These are phyloP conservation scores for Stephania japonica DNA, from an alignment of 164 flowering plant genomes.

Conservation along the genomic window DNA sequence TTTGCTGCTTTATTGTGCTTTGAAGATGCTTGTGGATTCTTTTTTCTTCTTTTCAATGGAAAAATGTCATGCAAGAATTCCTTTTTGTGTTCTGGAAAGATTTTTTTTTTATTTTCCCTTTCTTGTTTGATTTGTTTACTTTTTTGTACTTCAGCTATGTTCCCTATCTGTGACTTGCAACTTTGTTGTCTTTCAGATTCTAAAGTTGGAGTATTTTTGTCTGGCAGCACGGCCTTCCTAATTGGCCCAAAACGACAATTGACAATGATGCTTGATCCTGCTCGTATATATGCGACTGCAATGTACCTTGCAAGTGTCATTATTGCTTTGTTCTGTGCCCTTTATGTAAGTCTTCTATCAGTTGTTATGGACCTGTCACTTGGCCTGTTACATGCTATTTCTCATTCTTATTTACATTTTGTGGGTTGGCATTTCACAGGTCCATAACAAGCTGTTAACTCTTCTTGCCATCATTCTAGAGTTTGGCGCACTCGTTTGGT, in stretches of 20 bases:
- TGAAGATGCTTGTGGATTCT: not conserved
- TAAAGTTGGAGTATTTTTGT: conserved; percentile 43
- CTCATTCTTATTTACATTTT: conserved; percentile 3
- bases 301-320: conserved; percentile 72
- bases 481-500: conserved; percentile 90
- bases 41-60: not conserved
- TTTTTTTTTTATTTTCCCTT: not conserved
- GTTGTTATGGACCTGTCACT: not conserved
- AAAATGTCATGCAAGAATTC: not conserved
- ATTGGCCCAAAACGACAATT: conserved; percentile 90
- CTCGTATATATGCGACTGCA: conserved; percentile 89
- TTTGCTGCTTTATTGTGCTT: conserved; percentile 1
- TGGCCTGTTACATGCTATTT: not conserved
- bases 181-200: conserved; percentile 22
- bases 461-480: conserved; percentile 72
- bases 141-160: not conserved
- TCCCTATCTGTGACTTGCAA: conserved; percentile 10
- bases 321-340: conserved; percentile 76
- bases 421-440: conserved; percentile 35
- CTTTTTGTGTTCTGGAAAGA: not conserved
- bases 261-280: conserved; percentile 96
- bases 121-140: not conserved
- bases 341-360: conserved; percentile 58
- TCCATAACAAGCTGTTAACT: conserved; percentile 82
- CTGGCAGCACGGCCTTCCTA: conserved; percentile 94